These are phyloP conservation scores for Tephrocybe sp. DNA, from an alignment of 768 basidiomycete species.

Conservation along the genomic window DNA sequence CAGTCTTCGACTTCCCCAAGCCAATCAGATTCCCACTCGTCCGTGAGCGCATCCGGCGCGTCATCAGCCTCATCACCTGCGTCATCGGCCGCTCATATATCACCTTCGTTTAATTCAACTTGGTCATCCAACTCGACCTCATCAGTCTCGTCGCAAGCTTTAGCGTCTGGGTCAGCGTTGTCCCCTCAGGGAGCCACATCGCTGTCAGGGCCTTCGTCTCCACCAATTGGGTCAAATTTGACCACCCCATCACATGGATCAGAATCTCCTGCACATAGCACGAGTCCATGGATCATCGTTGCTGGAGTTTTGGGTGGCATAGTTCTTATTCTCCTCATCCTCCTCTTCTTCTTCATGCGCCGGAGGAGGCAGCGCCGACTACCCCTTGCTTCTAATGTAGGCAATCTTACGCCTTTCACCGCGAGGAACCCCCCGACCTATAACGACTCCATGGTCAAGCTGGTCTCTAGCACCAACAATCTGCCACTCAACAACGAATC, in stretches of 20 bases:
- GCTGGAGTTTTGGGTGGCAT: not conserved
- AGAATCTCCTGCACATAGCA: not conserved
- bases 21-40: not conserved
- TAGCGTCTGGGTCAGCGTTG: not conserved
- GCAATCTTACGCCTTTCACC: not conserved
- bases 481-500: not conserved
- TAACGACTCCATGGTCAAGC: not conserved
- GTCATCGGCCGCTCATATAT: not conserved
- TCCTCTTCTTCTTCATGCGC: not conserved
- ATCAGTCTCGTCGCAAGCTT: too few species aligned
- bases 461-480: not conserved
- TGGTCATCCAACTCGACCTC: not conserved
- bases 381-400: not conserved
- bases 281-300: not conserved
- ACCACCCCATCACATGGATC: not conserved
- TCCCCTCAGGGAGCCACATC: not conserved
- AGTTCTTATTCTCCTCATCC: not conserved
- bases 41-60: not conserved
- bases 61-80: not conserved
- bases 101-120: not conserved
- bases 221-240: not conserved
- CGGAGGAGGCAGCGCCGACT: not conserved
- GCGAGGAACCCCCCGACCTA: not conserved
- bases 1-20: not conserved
- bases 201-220: not conserved